Base-by-base conservation (phyloP, 345 rosid species). In the Turritis glabra region DNA sequence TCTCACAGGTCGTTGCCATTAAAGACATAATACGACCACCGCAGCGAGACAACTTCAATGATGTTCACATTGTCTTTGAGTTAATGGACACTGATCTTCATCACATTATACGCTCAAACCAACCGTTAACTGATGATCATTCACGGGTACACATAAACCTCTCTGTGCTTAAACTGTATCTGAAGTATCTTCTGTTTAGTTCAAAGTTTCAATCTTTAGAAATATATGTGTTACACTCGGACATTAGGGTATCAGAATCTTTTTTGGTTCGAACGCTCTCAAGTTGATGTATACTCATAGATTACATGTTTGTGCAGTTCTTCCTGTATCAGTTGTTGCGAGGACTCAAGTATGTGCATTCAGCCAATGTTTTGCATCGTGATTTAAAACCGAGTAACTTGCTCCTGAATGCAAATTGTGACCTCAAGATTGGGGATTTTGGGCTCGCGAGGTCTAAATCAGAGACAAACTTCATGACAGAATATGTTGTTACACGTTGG, bases 401-500 rank as follows among this genome's bases (percentile, higher is more conserved):
- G 80, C 80, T 93, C 35, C 67, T 91, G 74, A 91, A 91, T 80
- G 84, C 98, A 55, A 87, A 89, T 67, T 91, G 98, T 77, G 94
- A 93, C 83, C 97, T 93, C 62, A 91, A 91, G 86, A 91, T 93
- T 79, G 94, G 87, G 17, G 97, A 91, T 78, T 91, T 91, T 75
- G 98, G 98, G 40, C 97, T 93, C 64, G 98, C 97, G 46, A 88
- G 98, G 84, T 88, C 97, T 48, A 91, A 94, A 15, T 93, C 98
- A 50, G 97, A 93, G 84, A 89, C 98, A 15, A 91, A 91, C 79
- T 91, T 89, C 70, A 93, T 93, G 98, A 93, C 96, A 4, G 97
- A 71, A 61, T 71, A 59, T 38, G 75, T 71, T 23, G 75, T 59
- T 23, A 71, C 75, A 25, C 75, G 75, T 14, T 71, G 75, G 75